Percentiles rank a stretch among this genome's conserved stretches.
Evolutionary conservation across 2,329 filamentous ascomycete genomes (phyloP).

Genomic region (Tolypocladium ovalisporum): DNA sequence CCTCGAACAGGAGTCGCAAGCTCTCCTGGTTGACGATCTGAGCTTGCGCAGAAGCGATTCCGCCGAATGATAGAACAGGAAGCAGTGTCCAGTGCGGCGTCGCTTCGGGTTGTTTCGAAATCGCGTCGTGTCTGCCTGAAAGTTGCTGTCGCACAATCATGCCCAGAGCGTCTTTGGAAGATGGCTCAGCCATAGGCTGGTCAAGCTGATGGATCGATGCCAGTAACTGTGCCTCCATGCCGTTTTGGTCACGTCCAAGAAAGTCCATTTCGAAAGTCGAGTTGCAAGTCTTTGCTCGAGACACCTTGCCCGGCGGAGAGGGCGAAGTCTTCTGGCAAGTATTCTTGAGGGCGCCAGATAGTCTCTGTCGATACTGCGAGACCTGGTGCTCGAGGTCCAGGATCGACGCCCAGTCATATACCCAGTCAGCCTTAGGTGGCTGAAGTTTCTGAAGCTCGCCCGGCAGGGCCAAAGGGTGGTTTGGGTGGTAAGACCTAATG

Average conservation of each 20-base stretch:
- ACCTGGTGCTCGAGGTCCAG: slow-evolving; percentile 52
- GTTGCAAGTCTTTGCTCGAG: slow-evolving; percentile 3
- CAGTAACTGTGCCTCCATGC: slow-evolving; percentile 36
- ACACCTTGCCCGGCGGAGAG: neutral
- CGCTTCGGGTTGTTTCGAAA: slow-evolving; percentile 18
- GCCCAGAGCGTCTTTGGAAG: slow-evolving; percentile 24
- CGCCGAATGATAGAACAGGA: slow-evolving; percentile 64
- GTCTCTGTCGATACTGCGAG: slow-evolving; percentile 18
- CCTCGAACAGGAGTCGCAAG: slow-evolving; percentile 62
- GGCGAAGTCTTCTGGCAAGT: slow-evolving; percentile 1
- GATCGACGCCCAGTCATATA: slow-evolving; percentile 62
- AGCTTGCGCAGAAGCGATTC: slow-evolving; percentile 63
- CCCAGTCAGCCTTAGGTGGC: slow-evolving; percentile 54
- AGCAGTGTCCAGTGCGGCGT: slow-evolving; percentile 47
- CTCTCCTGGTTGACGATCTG: slow-evolving; percentile 67
- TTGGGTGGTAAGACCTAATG: slow-evolving; percentile 57
- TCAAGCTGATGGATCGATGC: slow-evolving; percentile 37
- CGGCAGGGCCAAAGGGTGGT: slow-evolving; percentile 54
- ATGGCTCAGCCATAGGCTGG: slow-evolving; percentile 17
- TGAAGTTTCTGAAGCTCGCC: slow-evolving; percentile 32
- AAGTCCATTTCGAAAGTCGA: slow-evolving; percentile 23
- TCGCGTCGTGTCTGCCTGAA: slow-evolving; percentile 14
- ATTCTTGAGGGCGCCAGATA: slow-evolving; percentile 13
- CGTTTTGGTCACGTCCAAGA: slow-evolving; percentile 35
- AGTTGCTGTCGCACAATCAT: slow-evolving; percentile 29